Evolutionary conservation across 495 filamentous ascomycete genomes (phyloP), one percentile per base, ranked within the genome.

Genomic region (Xanthoparmelia taractica): DNA sequence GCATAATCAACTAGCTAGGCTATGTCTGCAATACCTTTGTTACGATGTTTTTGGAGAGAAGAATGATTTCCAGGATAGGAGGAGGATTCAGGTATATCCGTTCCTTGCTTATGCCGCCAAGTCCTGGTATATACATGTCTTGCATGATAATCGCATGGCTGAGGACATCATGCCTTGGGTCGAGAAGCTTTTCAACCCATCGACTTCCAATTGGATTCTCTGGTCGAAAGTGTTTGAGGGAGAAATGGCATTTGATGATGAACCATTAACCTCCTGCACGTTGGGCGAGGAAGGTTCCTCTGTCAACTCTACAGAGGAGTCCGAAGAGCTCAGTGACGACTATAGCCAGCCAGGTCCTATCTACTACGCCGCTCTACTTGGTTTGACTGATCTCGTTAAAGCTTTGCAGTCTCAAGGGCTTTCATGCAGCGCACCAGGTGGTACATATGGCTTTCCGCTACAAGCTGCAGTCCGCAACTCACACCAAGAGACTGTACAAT

Each of bases 181-280:
- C 0, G 25, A 64, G 43, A 65, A 56, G 33, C 64, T 67, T 13
- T 66, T 67, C 56, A 57, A 61, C 36, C 63, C 65, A 8, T 41
- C 57, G 11, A 67, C 43, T 17, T 67, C 65, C 2, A 67, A 66
- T 25, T 67, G 65, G 65, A 57, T 65, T 27, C 31, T 57, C 1
- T 67, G 63, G 65, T 65, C 65, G 20, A 66, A 43, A 37, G 63
- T 67, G 5, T 67, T 67, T 29, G 65, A 67, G 34, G 55, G 56
- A 34, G 63, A 57, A 40, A 23, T 23, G 10, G 18, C 59, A 37
- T 12, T 40, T 3, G 17, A 20, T 34, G 36, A 36, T 50, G 20
- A 57, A 36, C 8, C 17, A 17, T 59, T 20, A 17, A 23, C 25
- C 33, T 4, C 36, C 33, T 17, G 5, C 4, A 7, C 18, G 33